phyloP scores from a whole-genome alignment of 345 rosid genomes.

The Heritiera fomes region DNA sequence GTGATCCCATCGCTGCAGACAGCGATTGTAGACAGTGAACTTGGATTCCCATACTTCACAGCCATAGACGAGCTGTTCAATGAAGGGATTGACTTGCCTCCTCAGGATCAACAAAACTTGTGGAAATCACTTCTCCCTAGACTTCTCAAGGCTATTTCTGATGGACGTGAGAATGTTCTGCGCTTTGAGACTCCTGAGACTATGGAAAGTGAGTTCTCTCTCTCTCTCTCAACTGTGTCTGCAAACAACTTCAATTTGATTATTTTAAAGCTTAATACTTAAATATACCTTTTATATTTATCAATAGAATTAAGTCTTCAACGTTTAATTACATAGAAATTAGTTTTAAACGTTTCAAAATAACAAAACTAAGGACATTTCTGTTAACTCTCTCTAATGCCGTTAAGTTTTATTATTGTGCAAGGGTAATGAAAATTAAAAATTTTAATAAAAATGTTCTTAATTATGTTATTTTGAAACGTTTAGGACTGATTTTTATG shows the following conservation, averaged over 20 bases:
- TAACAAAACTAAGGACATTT: too few relatives aligned
- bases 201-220: constrained; percentile 38
- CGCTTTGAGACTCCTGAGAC: constrained; percentile 59
- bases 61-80: constrained; percentile 65
- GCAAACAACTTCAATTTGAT: not conserved
- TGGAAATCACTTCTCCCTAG: constrained; percentile 51
- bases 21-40: constrained; percentile 37
- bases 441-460: too few relatives aligned
- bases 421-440: too few relatives aligned
- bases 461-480: too few relatives aligned
- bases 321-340: too few relatives aligned
- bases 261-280: too few relatives aligned
- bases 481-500: too few relatives aligned
- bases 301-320: too few relatives aligned
- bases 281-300: too few relatives aligned
- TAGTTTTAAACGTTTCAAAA: too few relatives aligned
- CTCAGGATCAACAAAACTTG: constrained; percentile 37
- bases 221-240: not conserved
- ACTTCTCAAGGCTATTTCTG: constrained; percentile 46
- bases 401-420: too few relatives aligned
- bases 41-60: constrained; percentile 61
- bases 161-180: constrained; percentile 42
- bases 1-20: constrained; percentile 54
- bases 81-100: constrained; percentile 48
- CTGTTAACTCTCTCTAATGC: too few relatives aligned